phyloP scores from a whole-genome alignment of 441 rosid genomes.

The Viola pubescens region DNA sequence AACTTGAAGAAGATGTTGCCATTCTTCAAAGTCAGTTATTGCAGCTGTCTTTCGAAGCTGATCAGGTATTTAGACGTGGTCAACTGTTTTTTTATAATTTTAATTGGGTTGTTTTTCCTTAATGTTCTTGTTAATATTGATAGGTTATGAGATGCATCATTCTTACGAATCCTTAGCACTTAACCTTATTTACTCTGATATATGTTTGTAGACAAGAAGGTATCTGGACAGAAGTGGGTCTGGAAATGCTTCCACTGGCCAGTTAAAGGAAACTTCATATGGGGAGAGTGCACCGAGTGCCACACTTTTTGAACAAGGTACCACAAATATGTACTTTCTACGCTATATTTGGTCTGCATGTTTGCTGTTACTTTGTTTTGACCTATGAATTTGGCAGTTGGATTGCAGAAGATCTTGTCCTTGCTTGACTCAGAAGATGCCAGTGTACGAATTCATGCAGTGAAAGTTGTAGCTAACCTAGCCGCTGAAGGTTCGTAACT shows the following conservation, averaged over 20 bases:
- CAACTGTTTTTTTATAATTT: conserved; percentile 6
- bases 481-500: conserved; percentile 87
- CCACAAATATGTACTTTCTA: conserved; percentile 9
- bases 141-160: not conserved
- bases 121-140: not conserved
- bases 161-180: not conserved
- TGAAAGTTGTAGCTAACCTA: conserved; percentile 92
- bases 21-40: conserved; percentile 70
- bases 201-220: conserved; percentile 53
- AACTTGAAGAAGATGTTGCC: conserved; percentile 78
- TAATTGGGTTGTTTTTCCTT: not conserved
- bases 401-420: conserved; percentile 77
- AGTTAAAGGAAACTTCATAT: conserved; percentile 45
- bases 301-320: conserved; percentile 87
- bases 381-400: conserved; percentile 51
- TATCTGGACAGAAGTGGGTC: conserved; percentile 50
- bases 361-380: conserved; percentile 20
- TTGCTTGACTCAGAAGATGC: conserved; percentile 92
- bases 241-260: conserved; percentile 49
- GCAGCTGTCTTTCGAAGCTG: conserved; percentile 85
- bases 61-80: conserved; percentile 52
- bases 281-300: conserved; percentile 66
- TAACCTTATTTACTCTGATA: conserved; percentile 4
- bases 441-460: conserved; percentile 87
- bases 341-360: conserved; percentile 4